Evolutionary conservation across 208 protist genomes (phyloP).

Genomic region (Leishmania lainsoni): DNA sequence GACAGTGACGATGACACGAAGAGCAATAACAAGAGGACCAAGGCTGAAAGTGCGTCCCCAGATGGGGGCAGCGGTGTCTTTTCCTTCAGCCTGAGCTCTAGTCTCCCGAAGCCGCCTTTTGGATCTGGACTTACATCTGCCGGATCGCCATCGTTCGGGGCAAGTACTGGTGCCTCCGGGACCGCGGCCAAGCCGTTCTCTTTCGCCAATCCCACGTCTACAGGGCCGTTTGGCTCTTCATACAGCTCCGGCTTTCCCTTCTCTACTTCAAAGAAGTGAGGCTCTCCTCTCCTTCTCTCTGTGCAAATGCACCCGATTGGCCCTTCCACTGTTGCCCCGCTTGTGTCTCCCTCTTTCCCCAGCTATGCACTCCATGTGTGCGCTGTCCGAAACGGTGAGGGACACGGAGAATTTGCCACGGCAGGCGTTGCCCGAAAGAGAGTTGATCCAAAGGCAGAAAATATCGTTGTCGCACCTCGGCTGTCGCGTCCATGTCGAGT

Average conservation of each 20-base stretch:
- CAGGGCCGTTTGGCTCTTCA: slow-evolving; percentile 18
- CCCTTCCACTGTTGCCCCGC: background rate
- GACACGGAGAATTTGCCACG: background rate
- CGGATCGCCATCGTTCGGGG: slow-evolving; percentile 3
- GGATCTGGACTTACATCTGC: slow-evolving; percentile 10
- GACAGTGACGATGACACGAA: slow-evolving; percentile 57
- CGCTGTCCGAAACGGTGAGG: background rate
- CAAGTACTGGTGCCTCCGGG: background rate
- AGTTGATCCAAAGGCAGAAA: background rate
- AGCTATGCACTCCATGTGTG: background rate
- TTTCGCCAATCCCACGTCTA: background rate
- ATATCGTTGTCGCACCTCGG: background rate
- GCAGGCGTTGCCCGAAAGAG: background rate
- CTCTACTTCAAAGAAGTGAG: background rate
- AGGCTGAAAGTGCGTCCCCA: slow-evolving; percentile 17
- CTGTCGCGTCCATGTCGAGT: background rate
- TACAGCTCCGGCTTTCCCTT: slow-evolving; percentile 17
- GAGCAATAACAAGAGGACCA: slow-evolving; percentile 34
- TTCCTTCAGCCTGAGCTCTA: background rate
- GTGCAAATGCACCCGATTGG: background rate
- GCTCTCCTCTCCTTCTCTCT: background rate
- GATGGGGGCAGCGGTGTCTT: background rate
- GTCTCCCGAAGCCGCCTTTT: slow-evolving; percentile 13
- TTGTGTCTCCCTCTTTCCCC: background rate
- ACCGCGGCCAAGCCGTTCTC: slow-evolving; percentile 7